Evolutionary conservation across 768 basidiomycete species (phyloP), one percentile per base, ranked within the genome.

Genomic region (Lactifluus subvellereus): DNA sequence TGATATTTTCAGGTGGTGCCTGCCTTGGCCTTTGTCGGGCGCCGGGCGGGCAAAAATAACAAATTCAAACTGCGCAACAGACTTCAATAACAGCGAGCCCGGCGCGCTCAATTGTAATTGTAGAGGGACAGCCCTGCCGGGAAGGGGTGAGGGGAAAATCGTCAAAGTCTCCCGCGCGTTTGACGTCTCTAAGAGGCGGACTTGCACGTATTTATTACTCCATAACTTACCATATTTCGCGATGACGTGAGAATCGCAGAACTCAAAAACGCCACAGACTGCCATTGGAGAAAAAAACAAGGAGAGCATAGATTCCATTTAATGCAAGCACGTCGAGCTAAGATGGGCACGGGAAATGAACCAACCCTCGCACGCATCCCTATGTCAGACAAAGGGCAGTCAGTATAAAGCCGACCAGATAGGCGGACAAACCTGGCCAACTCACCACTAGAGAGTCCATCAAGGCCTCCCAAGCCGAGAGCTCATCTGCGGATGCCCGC

Each of bases 401-500:
- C 33, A 54, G 27, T 30, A 38, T 18, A 27, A 9, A 11, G 20
- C 9, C 4, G 43, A 50, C 20, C 42, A 53, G 33, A 53, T 2
- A 18, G 18, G 16, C 32, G 18, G 8, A n/a, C 32, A 22, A 22
- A 14, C 3, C 18, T 20, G 7, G 14, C 11, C 6, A 16, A 59
- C 27, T 18, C 42, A 64, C 63, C 59, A 57, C 67, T 62, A 52
- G 50, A 33, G 22, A n/a, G 61, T 49, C 53, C 56, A 48, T 45
- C 60, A 66, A 56, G 53, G 61, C 65, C 67, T 67, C 67, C 67
- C 62, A 57, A 67, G 58, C 67, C 38, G 49, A 55, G 65, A 62
- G 65, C 57, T 67, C 67, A 67, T 67, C 67, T 66, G 65, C 67
- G 67, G 52, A 50, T 66, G 67, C 65, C 37, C 67, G 65, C 67